phyloP scores from a whole-genome alignment of 129 eudicot species.

The Glebionis coronaria region DNA sequence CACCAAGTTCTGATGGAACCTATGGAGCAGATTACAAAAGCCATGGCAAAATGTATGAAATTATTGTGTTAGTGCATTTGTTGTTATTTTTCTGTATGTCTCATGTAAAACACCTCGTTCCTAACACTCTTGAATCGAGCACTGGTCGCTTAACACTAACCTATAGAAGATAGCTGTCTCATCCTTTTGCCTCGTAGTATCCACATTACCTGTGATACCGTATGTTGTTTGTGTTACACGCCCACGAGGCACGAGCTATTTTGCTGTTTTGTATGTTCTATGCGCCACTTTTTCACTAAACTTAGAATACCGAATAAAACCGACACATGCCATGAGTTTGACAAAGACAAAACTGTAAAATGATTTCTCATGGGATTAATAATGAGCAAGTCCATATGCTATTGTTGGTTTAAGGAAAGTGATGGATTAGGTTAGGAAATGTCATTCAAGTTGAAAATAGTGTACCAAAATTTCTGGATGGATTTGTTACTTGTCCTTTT shows the following conservation, averaged over 20 bases:
- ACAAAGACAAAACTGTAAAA: neutral
- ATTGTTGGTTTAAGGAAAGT: neutral
- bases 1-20: constrained; percentile 10
- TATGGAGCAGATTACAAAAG: constrained; percentile 9
- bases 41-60: constrained; percentile 14
- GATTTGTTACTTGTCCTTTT: constrained; percentile 6
- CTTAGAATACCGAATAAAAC: neutral
- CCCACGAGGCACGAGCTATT: neutral
- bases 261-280: neutral
- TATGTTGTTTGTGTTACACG: neutral
- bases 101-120: neutral
- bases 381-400: neutral
- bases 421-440: constrained; percentile 7
- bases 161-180: neutral
- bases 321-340: neutral
- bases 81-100: neutral
- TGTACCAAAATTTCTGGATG: neutral
- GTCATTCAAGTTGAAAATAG: neutral
- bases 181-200: neutral
- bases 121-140: neutral
- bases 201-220: neutral
- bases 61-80: neutral
- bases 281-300: neutral
- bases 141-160: neutral
- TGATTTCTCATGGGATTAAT: neutral